A percentile compares a stretch with the other conserved stretches of the same genome.
These are phyloP conservation scores for Mycothermus thermophilus DNA, from an alignment of 495 filamentous ascomycete genomes.

Conservation along the genomic window DNA sequence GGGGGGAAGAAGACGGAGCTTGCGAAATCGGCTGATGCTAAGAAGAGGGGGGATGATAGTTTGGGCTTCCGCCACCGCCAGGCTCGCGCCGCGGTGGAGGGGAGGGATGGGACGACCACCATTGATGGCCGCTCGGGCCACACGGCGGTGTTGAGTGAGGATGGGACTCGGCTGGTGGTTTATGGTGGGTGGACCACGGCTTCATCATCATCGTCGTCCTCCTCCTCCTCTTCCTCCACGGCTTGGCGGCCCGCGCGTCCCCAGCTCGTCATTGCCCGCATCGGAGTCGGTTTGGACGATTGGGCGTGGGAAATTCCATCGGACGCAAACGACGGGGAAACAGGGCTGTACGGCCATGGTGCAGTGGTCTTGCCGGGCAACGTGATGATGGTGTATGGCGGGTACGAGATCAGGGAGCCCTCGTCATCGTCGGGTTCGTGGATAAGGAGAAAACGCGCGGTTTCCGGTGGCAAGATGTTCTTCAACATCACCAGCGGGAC, in stretches of 20 bases:
- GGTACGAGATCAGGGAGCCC: slow-evolving; percentile 44
- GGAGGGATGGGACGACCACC: too few relatives aligned
- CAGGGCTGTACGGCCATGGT: slow-evolving; percentile 73
- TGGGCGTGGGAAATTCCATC: slow-evolving; percentile 67
- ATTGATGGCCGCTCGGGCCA: slow-evolving; percentile 79
- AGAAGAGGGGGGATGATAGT: neutral
- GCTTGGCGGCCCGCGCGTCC: slow-evolving; percentile 71
- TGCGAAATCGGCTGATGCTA: neutral
- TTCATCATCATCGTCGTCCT: slow-evolving; percentile 42
- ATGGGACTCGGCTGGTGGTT: slow-evolving; percentile 60
- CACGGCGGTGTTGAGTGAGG: slow-evolving; percentile 61
- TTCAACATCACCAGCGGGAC: slow-evolving; percentile 63
- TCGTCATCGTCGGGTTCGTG: too few relatives aligned
- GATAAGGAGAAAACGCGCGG: slow-evolving; percentile 15
- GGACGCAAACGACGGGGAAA: slow-evolving; percentile 22
- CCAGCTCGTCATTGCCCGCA: slow-evolving; percentile 59
- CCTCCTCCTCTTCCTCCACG: too few relatives aligned
- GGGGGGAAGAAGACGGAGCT: slow-evolving; percentile 2
- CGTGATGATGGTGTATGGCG: slow-evolving; percentile 81
- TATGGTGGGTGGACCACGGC: slow-evolving; percentile 90
- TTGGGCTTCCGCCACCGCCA: too few relatives aligned
- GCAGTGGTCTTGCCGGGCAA: slow-evolving; percentile 71
- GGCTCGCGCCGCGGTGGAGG: too few relatives aligned
- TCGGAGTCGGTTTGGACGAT: slow-evolving; percentile 55
- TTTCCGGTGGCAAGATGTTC: slow-evolving; percentile 40